Percentiles rank a stretch among this genome's conserved stretches.
phyloP scores from a whole-genome alignment of 2,329 filamentous ascomycete species.

The Daldinia eschscholtzii region DNA sequence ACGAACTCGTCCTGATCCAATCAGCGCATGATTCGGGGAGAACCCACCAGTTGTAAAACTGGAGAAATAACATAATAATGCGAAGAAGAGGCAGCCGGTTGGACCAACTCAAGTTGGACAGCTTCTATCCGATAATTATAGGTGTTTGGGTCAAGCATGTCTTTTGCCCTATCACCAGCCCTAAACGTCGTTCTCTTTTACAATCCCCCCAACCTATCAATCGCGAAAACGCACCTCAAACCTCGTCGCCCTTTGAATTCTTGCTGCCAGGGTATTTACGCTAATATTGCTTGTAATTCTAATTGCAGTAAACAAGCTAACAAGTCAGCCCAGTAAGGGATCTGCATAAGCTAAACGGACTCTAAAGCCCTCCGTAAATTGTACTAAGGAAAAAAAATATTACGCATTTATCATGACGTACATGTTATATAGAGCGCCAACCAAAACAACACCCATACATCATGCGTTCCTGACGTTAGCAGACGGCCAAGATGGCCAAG shows the following conservation, averaged over 20 bases:
- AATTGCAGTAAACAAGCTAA: conserved; percentile 6
- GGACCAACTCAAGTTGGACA: conserved; percentile 17
- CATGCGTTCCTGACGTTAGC: conserved; percentile 22
- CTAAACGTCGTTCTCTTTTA: conserved; percentile 13
- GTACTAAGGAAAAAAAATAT: background rate
- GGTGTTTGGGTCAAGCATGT: conserved; percentile 13
- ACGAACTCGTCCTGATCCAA: conserved; percentile 32
- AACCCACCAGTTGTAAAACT: conserved; percentile 22
- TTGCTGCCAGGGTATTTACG: conserved; percentile 8
- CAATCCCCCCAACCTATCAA: conserved; percentile 22
- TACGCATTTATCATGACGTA: conserved; percentile 20
- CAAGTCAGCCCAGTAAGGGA: background rate
- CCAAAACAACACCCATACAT: conserved; percentile 20
- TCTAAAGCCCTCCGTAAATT: conserved; percentile 1
- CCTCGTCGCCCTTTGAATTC: conserved; percentile 15
- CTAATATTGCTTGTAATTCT: conserved; percentile 14
- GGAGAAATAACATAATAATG: conserved; percentile 20
- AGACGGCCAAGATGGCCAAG: conserved; percentile 34
- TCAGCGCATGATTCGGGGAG: conserved; percentile 26
- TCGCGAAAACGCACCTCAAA: conserved; percentile 19
- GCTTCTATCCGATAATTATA: conserved; percentile 28
- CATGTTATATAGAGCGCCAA: background rate
- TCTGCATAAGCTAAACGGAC: conserved; percentile 9
- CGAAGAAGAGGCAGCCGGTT: conserved; percentile 21
- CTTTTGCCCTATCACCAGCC: conserved; percentile 32